phyloP scores from a whole-genome alignment of 257 asterid species.

The Jaltomata sinuosa region DNA sequence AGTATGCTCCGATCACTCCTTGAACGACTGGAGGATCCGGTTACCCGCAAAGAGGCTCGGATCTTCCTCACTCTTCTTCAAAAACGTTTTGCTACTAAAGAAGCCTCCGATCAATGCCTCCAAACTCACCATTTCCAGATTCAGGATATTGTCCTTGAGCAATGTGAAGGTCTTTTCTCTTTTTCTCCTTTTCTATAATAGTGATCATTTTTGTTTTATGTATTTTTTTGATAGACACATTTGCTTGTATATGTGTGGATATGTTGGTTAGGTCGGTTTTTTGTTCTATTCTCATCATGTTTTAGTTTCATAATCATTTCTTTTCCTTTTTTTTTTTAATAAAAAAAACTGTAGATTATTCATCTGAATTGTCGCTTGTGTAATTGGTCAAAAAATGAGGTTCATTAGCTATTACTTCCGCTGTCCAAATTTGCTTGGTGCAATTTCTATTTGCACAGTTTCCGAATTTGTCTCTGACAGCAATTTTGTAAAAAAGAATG shows the following conservation, averaged over 20 bases:
- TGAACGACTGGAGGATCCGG: slow-evolving; percentile 82
- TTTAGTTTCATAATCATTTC: background rate
- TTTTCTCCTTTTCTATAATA: background rate
- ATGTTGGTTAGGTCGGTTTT: background rate
- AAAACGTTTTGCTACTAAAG: slow-evolving; percentile 44
- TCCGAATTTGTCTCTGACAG: background rate
- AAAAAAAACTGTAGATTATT: background rate
- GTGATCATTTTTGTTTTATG: background rate
- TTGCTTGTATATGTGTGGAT: background rate
- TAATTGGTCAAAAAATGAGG: background rate
- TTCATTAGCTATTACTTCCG: background rate
- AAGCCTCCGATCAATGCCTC: slow-evolving; percentile 59
- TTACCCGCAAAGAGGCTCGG: slow-evolving; percentile 71
- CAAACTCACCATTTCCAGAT: slow-evolving; percentile 71
- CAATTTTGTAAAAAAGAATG: background rate
- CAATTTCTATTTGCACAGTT: background rate
- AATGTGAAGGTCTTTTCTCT: slow-evolving; percentile 50
- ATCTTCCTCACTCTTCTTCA: slow-evolving; percentile 77
- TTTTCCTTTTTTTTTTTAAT: background rate
- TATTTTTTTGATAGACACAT: background rate
- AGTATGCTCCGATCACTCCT: slow-evolving; percentile 73
- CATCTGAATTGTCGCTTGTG: background rate
- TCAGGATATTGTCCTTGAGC: slow-evolving; percentile 69
- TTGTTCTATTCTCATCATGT: background rate
- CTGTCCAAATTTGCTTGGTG: background rate